phyloP scores from a whole-genome alignment of 2,329 filamentous ascomycete genomes.

The Alternaria tenuissima region DNA sequence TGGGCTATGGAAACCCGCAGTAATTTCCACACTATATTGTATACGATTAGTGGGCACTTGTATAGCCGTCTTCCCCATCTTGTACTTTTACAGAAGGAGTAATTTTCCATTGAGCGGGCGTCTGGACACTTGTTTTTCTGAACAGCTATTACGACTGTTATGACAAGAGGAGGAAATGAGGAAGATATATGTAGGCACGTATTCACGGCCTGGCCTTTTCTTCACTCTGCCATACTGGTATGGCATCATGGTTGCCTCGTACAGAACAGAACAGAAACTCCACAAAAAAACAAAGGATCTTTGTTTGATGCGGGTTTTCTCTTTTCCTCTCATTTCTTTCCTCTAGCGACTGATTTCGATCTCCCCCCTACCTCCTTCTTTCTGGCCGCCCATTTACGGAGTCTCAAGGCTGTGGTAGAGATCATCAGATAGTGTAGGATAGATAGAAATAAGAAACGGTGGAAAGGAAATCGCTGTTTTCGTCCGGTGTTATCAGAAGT shows the following conservation, averaged over 20 bases:
- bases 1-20: constrained; percentile 34
- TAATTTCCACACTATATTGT: constrained; percentile 24
- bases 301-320: constrained; percentile 33
- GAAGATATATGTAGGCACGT: constrained; percentile 12
- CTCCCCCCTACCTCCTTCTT: constrained; percentile 47
- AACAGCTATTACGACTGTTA: constrained; percentile 25
- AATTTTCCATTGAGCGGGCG: constrained; percentile 20
- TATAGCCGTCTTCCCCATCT: constrained; percentile 27
- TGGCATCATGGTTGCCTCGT: constrained; percentile 24
- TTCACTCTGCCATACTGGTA: constrained; percentile 23
- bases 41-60: constrained; percentile 32
- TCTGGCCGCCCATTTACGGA: constrained; percentile 17
- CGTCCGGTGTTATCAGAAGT: background rate
- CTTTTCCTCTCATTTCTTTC: background rate
- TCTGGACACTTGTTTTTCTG: constrained; percentile 22
- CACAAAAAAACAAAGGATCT: constrained; percentile 44
- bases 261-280: constrained; percentile 46
- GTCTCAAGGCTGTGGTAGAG: constrained; percentile 41
- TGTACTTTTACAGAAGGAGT: constrained; percentile 18
- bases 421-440: constrained; percentile 46
- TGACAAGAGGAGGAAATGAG: constrained; percentile 25
- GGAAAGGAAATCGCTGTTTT: constrained; percentile 5
- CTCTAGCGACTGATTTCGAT: constrained; percentile 39
- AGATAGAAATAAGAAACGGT: constrained; percentile 23
- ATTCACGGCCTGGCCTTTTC: constrained; percentile 23